Evolutionary conservation across 2,329 filamentous ascomycete genomes (phyloP).

Genomic region (Calcarisporium arbuscula): DNA sequence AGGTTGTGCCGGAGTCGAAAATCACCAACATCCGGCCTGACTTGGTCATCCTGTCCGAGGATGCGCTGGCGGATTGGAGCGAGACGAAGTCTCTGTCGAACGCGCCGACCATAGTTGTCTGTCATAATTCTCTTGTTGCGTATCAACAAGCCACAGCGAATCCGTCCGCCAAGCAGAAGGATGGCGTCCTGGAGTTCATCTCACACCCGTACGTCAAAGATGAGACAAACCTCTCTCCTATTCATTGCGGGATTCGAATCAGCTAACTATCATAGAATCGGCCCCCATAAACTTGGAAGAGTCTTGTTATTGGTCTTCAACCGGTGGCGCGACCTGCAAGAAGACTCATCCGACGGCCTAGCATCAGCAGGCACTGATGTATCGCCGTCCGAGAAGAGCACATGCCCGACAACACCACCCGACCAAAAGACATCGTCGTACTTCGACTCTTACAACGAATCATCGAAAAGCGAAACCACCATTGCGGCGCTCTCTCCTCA

Average conservation of each 20-base stretch:
- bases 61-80: slow-evolving; percentile 4
- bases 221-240: too few relatives aligned
- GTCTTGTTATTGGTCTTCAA: slow-evolving; percentile 6
- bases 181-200: slow-evolving; percentile 27
- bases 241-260: too few relatives aligned
- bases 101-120: slow-evolving; percentile 24
- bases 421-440: too few relatives aligned
- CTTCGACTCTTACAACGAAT: too few relatives aligned
- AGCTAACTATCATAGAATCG: slow-evolving; percentile 17
- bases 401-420: too few relatives aligned
- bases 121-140: slow-evolving; percentile 23
- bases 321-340: slow-evolving; percentile 6
- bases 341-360: too few relatives aligned
- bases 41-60: slow-evolving; percentile 15
- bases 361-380: too few relatives aligned
- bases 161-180: slow-evolving; percentile 10
- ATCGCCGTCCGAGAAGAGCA: too few relatives aligned
- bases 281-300: slow-evolving; percentile 26
- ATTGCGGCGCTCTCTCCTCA: too few relatives aligned
- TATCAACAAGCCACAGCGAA: slow-evolving; percentile 15
- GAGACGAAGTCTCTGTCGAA: too few relatives aligned
- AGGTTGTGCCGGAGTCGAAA: slow-evolving; percentile 15
- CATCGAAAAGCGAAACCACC: too few relatives aligned
- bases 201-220: slow-evolving; percentile 26
- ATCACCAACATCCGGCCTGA: slow-evolving; percentile 14